Percentiles rank a stretch among this genome's conserved stretches.
Evolutionary conservation across 352 stramenopile genomes (phyloP).

Genomic region (Plasmopara viticola): DNA sequence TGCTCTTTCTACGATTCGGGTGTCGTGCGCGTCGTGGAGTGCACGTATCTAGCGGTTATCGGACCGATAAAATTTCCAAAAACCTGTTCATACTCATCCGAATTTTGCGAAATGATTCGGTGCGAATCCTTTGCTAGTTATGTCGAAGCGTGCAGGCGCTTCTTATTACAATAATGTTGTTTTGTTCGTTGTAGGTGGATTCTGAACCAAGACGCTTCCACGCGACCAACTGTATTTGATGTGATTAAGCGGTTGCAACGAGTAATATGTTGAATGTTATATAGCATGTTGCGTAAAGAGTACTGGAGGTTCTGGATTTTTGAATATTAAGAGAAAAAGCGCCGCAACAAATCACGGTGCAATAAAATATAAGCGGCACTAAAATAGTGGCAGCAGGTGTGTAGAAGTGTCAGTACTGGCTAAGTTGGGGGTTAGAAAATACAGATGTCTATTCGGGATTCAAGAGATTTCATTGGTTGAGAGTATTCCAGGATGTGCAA

Average conservation of each 20-base stretch:
- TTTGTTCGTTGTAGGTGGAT: slow-evolving; percentile 41
- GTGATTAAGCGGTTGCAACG: slow-evolving; percentile 59
- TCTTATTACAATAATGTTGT: background rate
- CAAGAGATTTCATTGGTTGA: too few species aligned
- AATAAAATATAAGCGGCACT: too few species aligned
- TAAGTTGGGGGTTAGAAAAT: too few species aligned
- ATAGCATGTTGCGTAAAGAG: too few species aligned
- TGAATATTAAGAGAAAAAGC: too few species aligned
- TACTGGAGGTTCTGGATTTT: too few species aligned
- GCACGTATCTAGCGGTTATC: slow-evolving; percentile 82
- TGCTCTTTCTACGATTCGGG: slow-evolving; percentile 73
- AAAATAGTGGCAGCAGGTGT: too few species aligned
- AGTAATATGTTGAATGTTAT: slow-evolving; percentile 8
- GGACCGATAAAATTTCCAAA: slow-evolving; percentile 76
- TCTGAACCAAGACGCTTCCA: slow-evolving; percentile 44
- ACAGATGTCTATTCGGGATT: too few species aligned
- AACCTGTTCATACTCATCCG: slow-evolving; percentile 41
- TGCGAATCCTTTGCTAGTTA: slow-evolving; percentile 12
- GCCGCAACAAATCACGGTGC: too few species aligned
- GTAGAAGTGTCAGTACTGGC: too few species aligned
- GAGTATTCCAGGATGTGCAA: too few species aligned
- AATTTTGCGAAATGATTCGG: slow-evolving; percentile 72
- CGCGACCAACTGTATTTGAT: slow-evolving; percentile 56
- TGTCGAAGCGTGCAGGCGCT: slow-evolving; percentile 1
- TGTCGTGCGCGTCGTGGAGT: slow-evolving; percentile 68